A percentile compares a stretch with the other conserved stretches of the same genome.
Conservation (phyloP, 768 basidiomycete species). For the Boletus reticulatus region DNA sequence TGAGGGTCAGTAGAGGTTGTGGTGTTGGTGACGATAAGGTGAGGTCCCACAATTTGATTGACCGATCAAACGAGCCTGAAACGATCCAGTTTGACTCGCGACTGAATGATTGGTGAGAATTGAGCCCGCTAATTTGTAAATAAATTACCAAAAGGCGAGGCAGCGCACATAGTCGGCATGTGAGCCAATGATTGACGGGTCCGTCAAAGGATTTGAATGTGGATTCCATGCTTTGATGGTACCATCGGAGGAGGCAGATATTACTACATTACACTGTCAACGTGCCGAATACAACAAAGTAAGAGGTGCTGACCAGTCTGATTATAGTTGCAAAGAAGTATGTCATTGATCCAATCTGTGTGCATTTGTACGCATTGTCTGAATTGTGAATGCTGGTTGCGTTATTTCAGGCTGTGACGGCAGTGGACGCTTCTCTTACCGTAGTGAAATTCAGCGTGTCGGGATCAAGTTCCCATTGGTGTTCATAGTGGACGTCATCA, state of each 20-base stretch:
- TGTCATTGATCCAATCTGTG: slow-evolving; percentile 96
- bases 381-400: slow-evolving; percentile 56
- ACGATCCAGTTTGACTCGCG: slow-evolving; percentile 85
- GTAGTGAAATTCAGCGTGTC: slow-evolving; percentile 45
- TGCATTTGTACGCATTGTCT: slow-evolving; percentile 88
- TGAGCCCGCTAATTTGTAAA: slow-evolving; percentile 1
- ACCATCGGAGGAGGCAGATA: slow-evolving; percentile 95
- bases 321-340: slow-evolving; percentile 87
- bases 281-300: neutral
- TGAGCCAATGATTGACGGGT: slow-evolving; percentile 67
- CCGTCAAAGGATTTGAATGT: slow-evolving; percentile 55
- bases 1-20: slow-evolving; percentile 61
- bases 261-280: slow-evolving; percentile 44
- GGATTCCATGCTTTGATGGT: slow-evolving; percentile 94
- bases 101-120: slow-evolving; percentile 36
- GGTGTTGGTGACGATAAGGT: slow-evolving; percentile 38
- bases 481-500: slow-evolving; percentile 56
- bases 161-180: slow-evolving; percentile 89
- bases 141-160: slow-evolving; percentile 60
- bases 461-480: slow-evolving; percentile 77
- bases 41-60: slow-evolving; percentile 94
- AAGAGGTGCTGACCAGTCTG: slow-evolving; percentile 63
- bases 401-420: slow-evolving; percentile 5
- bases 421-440: slow-evolving; percentile 37
- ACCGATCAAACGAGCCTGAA: slow-evolving; percentile 92